Percentiles rank a stretch among this genome's conserved stretches.
Conservation (phyloP, 208 protist species). For the Trypanosoma congolense region DNA sequence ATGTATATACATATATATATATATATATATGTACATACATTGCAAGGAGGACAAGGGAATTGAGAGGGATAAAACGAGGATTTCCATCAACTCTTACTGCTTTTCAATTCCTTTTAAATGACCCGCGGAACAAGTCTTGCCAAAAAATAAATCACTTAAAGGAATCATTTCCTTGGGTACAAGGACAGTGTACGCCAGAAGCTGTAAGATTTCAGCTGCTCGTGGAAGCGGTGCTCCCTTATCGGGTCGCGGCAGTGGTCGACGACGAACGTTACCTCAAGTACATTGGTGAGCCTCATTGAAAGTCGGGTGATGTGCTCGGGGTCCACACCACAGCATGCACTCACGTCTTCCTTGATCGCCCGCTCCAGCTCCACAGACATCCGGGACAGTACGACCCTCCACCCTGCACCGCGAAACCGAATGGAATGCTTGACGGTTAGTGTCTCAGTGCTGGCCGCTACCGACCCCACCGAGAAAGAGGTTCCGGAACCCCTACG, state of each 20-base stretch:
- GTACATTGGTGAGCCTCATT: conserved; percentile 38
- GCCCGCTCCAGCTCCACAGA: conserved; percentile 45
- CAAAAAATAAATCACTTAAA: no score
- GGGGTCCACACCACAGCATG: conserved; percentile 34
- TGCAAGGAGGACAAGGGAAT: no score
- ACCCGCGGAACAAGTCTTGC: no score
- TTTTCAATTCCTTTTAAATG: no score
- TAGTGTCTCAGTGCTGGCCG: neutral
- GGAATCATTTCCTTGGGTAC: conserved; percentile 23
- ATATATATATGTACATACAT: conserved; percentile 8
- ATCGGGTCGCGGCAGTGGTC: conserved; percentile 18
- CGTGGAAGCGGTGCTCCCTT: conserved; percentile 30
- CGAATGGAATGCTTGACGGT: neutral
- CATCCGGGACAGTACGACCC: conserved; percentile 5
- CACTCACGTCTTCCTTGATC: conserved; percentile 45
- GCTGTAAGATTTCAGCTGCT: conserved; percentile 27
- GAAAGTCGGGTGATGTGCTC: conserved; percentile 51
- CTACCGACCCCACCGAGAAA: neutral
- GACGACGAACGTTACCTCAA: conserved; percentile 9
- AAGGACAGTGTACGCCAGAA: conserved; percentile 35
- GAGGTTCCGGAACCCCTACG: neutral
- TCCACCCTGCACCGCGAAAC: conserved; percentile 12
- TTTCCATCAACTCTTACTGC: no score
- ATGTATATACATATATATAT: conserved; percentile 19
- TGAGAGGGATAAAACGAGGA: no score